Evolutionary conservation across 78 protist species (phyloP).

Genomic region (Polysphondylium violaceum): DNA sequence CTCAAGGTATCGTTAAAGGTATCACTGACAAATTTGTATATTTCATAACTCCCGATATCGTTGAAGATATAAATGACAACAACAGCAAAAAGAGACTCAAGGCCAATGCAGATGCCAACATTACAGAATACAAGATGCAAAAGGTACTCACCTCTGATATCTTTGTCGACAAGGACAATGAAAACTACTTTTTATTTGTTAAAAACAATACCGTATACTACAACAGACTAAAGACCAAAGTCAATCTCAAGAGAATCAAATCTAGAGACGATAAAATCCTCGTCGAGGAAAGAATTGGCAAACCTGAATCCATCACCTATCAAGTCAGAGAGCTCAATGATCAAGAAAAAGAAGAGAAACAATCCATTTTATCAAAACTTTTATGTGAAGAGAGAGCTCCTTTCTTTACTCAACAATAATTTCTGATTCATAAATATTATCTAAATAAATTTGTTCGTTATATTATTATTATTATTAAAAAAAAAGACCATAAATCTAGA

Average conservation of each 20-base stretch:
- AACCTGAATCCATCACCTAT: constrained; percentile 57
- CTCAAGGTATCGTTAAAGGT: constrained; percentile 53
- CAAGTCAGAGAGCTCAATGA: constrained; percentile 20
- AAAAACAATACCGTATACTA: constrained; percentile 49
- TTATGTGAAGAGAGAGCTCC: constrained; percentile 53
- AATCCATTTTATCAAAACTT: not conserved
- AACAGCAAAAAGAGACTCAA: constrained; percentile 4
- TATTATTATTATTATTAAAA: too few species aligned
- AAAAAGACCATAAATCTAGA: not conserved
- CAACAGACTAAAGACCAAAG: constrained; percentile 25
- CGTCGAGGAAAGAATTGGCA: constrained; percentile 36
- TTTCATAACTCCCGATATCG: constrained; percentile 36
- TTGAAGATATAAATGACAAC: constrained; percentile 20
- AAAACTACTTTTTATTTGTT: constrained; percentile 56
- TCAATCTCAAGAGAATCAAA: constrained; percentile 47
- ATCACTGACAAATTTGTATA: constrained; percentile 76
- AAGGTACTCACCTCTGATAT: constrained; percentile 50
- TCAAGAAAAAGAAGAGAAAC: constrained; percentile 13
- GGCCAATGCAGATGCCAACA: not conserved
- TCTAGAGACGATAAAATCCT: constrained; percentile 60
- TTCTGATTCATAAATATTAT: not conserved
- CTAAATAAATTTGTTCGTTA: not conserved
- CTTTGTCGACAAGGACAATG: not conserved
- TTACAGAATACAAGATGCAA: constrained; percentile 41
- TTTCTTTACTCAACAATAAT: constrained; percentile 11